Evolutionary conservation across 441 rosid species (phyloP), one percentile per base, ranked within the genome.

Genomic region (Pelargonium citronellum): DNA sequence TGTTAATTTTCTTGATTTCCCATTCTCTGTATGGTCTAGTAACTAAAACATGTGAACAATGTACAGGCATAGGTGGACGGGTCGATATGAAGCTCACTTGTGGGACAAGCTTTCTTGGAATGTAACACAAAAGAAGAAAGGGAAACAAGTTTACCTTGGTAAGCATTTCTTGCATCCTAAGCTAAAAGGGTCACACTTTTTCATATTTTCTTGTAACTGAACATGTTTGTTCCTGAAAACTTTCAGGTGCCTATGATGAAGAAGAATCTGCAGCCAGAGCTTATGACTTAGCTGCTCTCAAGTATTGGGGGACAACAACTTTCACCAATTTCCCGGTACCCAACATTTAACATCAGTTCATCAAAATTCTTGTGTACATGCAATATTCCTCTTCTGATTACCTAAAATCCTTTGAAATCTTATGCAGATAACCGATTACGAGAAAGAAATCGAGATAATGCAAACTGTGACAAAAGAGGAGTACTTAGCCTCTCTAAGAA

Each of bases 121-220:
- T 75, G 82, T 80, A 17, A 80, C 85, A 1, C 87, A 80, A 62
- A 83, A 78, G 75, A 85, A 85, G 79, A 85, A 83, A 53, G 87
- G 89, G 43, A 85, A 85, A 37, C 85, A 85, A 75, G 84, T 88
- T 69, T 88, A 87, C 78, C 88, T 87, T 72, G 93, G 91, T 84
- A 61, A 79, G 85, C 71, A 43, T 55, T n/a, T 16, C 63, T 22
- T 61, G 39, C 10, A 44, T 57, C 71, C 24, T 27, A 15, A 16
- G 10, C 61, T 6, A 11, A 47, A 47, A 55, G 17, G 15, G n/a
- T 37, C 10, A 39, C 19, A 9, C 37, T 62, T 16, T 30, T 5
- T 11, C 4, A 67, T 69, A 37, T 30, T 17, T 17, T 9, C 24
- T 16, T 11, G 13, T 44, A 71, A 47, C 46, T 44, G 43, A 39